Conservation (phyloP, 2,329 filamentous ascomycete genomes). For the Botrytis paeoniae region DNA sequence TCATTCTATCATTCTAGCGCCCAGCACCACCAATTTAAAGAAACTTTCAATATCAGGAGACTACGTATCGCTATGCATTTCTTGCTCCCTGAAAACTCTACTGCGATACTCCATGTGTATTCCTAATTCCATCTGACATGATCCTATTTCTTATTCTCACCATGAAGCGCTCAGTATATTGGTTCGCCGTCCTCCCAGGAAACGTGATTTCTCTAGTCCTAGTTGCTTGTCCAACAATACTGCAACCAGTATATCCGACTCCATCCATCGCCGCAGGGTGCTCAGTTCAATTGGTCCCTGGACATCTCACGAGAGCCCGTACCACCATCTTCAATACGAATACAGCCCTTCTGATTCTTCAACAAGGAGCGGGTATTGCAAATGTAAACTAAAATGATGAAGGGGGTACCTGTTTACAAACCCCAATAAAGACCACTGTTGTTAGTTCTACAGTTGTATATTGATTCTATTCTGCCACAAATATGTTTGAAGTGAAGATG, state of each 20-base stretch:
- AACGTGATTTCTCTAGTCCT: too few relatives aligned
- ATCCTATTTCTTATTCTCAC: neutral
- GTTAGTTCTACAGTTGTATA: conserved; percentile 26
- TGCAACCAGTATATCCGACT: conserved; percentile 25
- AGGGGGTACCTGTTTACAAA: conserved; percentile 29
- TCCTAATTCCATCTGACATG: neutral
- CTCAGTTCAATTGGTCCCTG: conserved; percentile 33
- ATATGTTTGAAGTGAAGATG: neutral
- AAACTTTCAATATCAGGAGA: neutral
- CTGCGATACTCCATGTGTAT: neutral
- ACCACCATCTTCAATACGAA: conserved; percentile 36
- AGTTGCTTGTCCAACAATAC: neutral
- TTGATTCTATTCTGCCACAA: neutral
- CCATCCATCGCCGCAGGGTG: conserved; percentile 33
- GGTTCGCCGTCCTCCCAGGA: neutral
- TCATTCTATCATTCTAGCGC: neutral
- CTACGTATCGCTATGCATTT: neutral
- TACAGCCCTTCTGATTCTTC: conserved; percentile 36
- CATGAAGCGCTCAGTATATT: neutral
- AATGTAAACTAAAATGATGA: conserved; percentile 32
- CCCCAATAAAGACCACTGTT: conserved; percentile 26
- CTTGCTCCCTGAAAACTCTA: neutral
- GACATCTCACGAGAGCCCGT: conserved; percentile 31
- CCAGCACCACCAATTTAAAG: neutral
- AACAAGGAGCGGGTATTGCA: conserved; percentile 33